These are phyloP conservation scores for Monilinia aucupariae DNA, from an alignment of 2,329 filamentous ascomycete genomes.

Conservation along the genomic window DNA sequence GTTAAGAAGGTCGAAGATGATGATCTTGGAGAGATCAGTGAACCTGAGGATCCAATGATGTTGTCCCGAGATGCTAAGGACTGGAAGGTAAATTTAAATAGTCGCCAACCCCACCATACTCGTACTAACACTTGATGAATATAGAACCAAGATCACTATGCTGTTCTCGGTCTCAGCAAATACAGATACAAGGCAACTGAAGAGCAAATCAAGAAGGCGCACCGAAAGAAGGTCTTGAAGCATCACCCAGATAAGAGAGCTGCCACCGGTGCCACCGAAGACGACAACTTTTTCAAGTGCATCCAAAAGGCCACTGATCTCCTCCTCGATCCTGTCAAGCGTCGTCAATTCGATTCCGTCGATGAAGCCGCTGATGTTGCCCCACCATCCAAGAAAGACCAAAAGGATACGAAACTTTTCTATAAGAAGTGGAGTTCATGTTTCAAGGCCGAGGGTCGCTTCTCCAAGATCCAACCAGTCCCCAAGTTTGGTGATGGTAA, in stretches of 20 bases:
- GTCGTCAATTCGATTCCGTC: constrained; percentile 93
- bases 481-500: constrained; percentile 81
- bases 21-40: constrained; percentile 85
- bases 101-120: not conserved
- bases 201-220: constrained; percentile 97
- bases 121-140: constrained; percentile 22
- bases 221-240: constrained; percentile 98
- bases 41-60: constrained; percentile 88
- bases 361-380: constrained; percentile 91
- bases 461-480: constrained; percentile 86
- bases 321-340: constrained; percentile 84
- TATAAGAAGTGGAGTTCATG: constrained; percentile 91
- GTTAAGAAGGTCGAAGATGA: constrained; percentile 94
- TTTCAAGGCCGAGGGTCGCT: constrained; percentile 87
- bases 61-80: constrained; percentile 93
- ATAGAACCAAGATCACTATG: constrained; percentile 93
- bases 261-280: constrained; percentile 76
- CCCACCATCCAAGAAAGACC: constrained; percentile 86
- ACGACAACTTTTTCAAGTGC: constrained; percentile 99
- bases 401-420: constrained; percentile 71
- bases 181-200: constrained; percentile 90
- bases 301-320: constrained; percentile 98
- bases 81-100: constrained; percentile 72
- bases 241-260: constrained; percentile 99
- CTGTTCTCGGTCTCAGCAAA: constrained; percentile 86